phyloP scores from a whole-genome alignment of 1,284 basidiomycete genomes.

The Ceraceosorus guamensis region DNA sequence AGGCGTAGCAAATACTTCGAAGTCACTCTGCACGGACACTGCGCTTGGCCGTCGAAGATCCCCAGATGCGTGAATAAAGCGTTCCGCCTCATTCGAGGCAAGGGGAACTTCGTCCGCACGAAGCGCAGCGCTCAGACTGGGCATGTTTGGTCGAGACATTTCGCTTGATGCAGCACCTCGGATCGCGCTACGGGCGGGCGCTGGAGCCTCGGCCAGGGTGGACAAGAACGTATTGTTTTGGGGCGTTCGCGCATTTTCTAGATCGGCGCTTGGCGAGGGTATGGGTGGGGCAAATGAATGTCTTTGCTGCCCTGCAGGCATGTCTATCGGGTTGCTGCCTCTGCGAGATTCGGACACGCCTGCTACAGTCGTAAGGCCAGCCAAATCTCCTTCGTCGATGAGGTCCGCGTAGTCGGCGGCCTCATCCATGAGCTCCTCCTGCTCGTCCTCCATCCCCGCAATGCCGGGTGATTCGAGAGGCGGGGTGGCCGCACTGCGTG shows the following conservation, averaged over 20 bases:
- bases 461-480: too few species aligned
- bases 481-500: background rate
- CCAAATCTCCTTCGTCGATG: conserved; percentile 1
- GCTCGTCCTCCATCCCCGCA: conserved; percentile 3
- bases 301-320: background rate
- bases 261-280: background rate
- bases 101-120: too few species aligned
- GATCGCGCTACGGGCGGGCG: conserved; percentile 1
- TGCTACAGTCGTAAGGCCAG: background rate
- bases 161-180: too few species aligned
- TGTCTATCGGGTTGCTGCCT: conserved; percentile 4
- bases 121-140: too few species aligned
- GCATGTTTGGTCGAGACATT: too few species aligned
- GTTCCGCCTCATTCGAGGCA: too few species aligned
- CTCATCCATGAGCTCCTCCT: conserved; percentile 8
- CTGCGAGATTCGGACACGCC: background rate
- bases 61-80: too few species aligned
- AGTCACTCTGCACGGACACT: too few species aligned
- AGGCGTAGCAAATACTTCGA: too few species aligned
- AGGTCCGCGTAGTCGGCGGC: too few species aligned
- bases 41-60: too few species aligned
- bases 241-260: conserved; percentile 48
- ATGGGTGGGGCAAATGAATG: background rate
- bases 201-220: conserved; percentile 50
- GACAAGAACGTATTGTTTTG: conserved; percentile 54